These are phyloP conservation scores for Mrakia blollopis DNA, from an alignment of 768 basidiomycete genomes.

Conservation along the genomic window DNA sequence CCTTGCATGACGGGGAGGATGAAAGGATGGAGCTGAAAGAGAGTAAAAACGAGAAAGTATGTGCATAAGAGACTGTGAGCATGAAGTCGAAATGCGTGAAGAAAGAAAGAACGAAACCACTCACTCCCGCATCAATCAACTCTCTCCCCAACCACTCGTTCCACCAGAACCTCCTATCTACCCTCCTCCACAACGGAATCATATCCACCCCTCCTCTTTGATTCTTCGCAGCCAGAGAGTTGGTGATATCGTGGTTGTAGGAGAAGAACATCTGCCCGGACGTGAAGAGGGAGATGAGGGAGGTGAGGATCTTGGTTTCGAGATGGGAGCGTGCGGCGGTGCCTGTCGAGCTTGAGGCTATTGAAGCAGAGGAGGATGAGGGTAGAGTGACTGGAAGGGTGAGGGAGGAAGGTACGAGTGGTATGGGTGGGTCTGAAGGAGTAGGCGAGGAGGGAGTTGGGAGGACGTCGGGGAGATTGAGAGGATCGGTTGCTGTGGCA, in stretches of 20 bases:
- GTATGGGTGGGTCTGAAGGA: neutral
- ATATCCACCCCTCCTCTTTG: slow-evolving; percentile 44
- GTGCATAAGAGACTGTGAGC: too few relatives aligned
- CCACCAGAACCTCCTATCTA: slow-evolving; percentile 92
- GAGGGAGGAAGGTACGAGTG: neutral
- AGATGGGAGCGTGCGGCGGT: slow-evolving; percentile 5
- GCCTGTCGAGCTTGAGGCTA: neutral
- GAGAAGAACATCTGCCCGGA: slow-evolving; percentile 31
- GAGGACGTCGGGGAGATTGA: neutral
- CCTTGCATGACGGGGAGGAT: slow-evolving; percentile 75
- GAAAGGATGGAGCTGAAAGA: slow-evolving; percentile 6
- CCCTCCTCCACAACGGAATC: slow-evolving; percentile 84
- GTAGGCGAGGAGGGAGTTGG: neutral
- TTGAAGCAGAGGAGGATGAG: neutral
- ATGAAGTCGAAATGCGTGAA: too few relatives aligned
- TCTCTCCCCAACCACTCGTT: slow-evolving; percentile 82
- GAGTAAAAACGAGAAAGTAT: neutral
- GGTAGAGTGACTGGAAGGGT: neutral
- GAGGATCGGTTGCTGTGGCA: neutral
- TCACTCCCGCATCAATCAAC: slow-evolving; percentile 79
- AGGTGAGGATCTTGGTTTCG: slow-evolving; percentile 23
- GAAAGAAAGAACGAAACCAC: slow-evolving; percentile 34
- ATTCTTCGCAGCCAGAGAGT: slow-evolving; percentile 14
- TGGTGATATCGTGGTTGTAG: slow-evolving; percentile 24
- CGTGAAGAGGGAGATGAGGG: slow-evolving; percentile 9